These are phyloP conservation scores for Saturnispora halmiae DNA, from an alignment of 805 yeast species.

Conservation along the genomic window DNA sequence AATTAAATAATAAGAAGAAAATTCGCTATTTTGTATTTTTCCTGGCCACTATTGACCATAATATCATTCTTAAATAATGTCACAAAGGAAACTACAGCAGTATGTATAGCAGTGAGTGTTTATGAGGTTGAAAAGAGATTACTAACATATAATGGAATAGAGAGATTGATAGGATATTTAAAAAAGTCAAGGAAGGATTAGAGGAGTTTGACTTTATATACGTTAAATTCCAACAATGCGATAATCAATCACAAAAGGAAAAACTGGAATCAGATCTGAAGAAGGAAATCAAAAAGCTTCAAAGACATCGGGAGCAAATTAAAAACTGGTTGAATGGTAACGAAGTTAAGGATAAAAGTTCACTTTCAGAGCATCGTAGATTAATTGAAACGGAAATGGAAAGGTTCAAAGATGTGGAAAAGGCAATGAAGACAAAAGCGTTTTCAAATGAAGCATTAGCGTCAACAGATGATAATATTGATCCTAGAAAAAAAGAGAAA, in stretches of 20 bases:
- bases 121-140: background rate
- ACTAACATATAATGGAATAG: conserved; percentile 15
- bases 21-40: too few species aligned
- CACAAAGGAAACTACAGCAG: conserved; percentile 44
- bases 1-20: too few species aligned
- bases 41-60: too few species aligned
- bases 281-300: conserved; percentile 52
- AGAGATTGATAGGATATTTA: conserved; percentile 56
- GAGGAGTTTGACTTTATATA: conserved; percentile 46
- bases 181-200: conserved; percentile 51
- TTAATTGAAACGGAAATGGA: conserved; percentile 45
- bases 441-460: conserved; percentile 50
- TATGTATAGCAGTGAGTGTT: conserved; percentile 22
- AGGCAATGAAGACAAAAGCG: conserved; percentile 47
- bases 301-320: conserved; percentile 50
- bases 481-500: conserved; percentile 56
- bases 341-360: conserved; percentile 39
- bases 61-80: conserved; percentile 30
- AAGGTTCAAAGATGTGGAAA: conserved; percentile 50
- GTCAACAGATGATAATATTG: conserved; percentile 19
- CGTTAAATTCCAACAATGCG: conserved; percentile 39
- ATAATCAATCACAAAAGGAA: conserved; percentile 47
- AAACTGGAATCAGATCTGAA: conserved; percentile 48
- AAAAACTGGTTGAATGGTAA: conserved; percentile 49
- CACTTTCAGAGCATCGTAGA: conserved; percentile 38